Conservation (phyloP, 441 rosid species). For the Pelargonium australe region DNA sequence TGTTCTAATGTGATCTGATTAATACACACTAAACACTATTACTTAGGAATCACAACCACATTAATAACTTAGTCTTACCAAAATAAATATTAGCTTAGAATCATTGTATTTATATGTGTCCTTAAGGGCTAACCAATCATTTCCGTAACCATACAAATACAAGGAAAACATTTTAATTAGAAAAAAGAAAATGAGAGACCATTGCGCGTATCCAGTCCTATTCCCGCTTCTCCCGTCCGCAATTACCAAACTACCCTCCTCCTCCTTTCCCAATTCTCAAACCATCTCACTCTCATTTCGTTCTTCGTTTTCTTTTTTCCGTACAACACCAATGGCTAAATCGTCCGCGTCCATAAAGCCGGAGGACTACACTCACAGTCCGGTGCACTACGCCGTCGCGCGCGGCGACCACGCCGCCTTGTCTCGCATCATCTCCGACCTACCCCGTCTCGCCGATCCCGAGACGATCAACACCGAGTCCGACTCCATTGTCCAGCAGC, state of each 20-base stretch:
- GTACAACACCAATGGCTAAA: slow-evolving; percentile 19
- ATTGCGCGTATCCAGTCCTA: not conserved
- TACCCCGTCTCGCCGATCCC: slow-evolving; percentile 65
- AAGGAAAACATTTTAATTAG: too few relatives aligned
- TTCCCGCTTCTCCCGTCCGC: not conserved
- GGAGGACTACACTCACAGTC: slow-evolving; percentile 68
- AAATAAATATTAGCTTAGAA: too few relatives aligned
- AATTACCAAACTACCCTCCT: not conserved
- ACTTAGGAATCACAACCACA: too few relatives aligned
- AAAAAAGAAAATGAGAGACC: not conserved
- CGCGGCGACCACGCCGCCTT: slow-evolving; percentile 56
- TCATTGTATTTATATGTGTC: too few relatives aligned
- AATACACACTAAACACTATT: too few relatives aligned
- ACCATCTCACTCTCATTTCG: not conserved
- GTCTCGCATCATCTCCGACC: slow-evolving; percentile 47
- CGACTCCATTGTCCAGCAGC: slow-evolving; percentile 55
- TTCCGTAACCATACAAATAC: too few relatives aligned
- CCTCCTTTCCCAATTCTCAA: not conserved
- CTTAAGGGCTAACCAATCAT: too few relatives aligned
- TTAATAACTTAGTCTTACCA: too few relatives aligned
- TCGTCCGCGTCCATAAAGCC: slow-evolving; percentile 38
- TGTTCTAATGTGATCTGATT: too few relatives aligned
- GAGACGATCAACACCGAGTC: slow-evolving; percentile 49
- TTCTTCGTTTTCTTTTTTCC: not conserved
- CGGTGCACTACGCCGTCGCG: slow-evolving; percentile 68